phyloP scores from a whole-genome alignment of 345 rosid species.

The Hirschfeldia incana region DNA sequence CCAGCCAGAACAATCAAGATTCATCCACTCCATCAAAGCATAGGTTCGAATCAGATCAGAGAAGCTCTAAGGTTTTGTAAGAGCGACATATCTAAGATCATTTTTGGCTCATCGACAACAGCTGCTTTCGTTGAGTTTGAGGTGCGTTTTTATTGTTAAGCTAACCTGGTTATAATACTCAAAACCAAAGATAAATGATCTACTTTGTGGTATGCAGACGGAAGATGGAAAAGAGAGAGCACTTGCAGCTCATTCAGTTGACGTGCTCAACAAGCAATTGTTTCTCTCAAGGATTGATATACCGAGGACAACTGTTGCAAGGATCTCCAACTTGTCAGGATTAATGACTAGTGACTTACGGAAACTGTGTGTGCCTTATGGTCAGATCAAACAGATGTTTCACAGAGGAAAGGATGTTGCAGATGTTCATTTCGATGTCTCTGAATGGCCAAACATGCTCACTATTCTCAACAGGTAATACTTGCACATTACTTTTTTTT shows the following conservation, averaged over 20 bases:
- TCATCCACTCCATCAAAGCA: slow-evolving; percentile 26
- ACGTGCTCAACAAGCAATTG: slow-evolving; percentile 30
- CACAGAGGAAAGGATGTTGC: neutral
- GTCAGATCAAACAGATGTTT: neutral
- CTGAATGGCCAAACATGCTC: slow-evolving; percentile 54
- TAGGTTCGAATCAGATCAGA: slow-evolving; percentile 40
- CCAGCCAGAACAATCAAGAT: slow-evolving; percentile 45
- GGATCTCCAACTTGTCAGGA: slow-evolving; percentile 30
- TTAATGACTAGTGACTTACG: neutral
- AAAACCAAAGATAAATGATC: neutral
- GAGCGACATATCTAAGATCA: slow-evolving; percentile 35
- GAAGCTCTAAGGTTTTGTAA: slow-evolving; percentile 43
- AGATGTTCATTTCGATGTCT: slow-evolving; percentile 39
- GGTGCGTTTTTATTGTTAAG: slow-evolving; percentile 31
- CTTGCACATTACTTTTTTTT: neutral
- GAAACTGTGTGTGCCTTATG: slow-evolving; percentile 24
- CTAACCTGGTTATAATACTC: neutral
- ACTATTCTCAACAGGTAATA: slow-evolving; percentile 42
- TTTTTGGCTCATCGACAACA: slow-evolving; percentile 41
- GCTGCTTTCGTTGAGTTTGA: slow-evolving; percentile 47
- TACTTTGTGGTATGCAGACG: slow-evolving; percentile 33
- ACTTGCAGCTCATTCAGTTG: slow-evolving; percentile 30
- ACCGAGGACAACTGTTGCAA: slow-evolving; percentile 50
- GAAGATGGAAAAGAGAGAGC: slow-evolving; percentile 51
- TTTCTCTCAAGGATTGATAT: slow-evolving; percentile 47